Evolutionary conservation across 805 yeast species (phyloP).

Genomic region (Kuraishia borneana): DNA sequence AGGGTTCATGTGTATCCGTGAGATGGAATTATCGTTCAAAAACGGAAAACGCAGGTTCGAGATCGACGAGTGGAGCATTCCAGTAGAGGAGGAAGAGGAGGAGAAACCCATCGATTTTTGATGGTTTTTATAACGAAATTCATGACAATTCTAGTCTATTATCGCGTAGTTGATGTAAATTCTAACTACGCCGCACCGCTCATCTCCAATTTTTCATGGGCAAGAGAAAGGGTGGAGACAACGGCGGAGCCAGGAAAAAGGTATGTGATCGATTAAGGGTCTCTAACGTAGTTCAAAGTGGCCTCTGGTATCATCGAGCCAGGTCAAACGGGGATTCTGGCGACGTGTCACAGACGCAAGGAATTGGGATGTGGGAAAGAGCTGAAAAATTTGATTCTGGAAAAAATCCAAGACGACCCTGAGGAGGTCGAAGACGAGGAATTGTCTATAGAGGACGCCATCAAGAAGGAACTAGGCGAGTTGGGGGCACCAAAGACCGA

Average conservation of each 20-base stretch:
- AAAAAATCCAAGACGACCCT: slow-evolving; percentile 31
- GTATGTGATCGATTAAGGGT: neutral
- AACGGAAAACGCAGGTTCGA: slow-evolving; percentile 78
- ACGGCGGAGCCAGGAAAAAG: neutral
- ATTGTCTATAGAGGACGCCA: slow-evolving; percentile 64
- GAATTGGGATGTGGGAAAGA: slow-evolving; percentile 76
- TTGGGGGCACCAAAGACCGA: slow-evolving; percentile 33
- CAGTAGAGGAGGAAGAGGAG: slow-evolving; percentile 74
- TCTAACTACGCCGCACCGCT: too few relatives aligned
- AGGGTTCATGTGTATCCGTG: slow-evolving; percentile 69
- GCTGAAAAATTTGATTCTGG: slow-evolving; percentile 45
- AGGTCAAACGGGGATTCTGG: slow-evolving; percentile 77
- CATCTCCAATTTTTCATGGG: neutral
- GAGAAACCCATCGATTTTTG: slow-evolving; percentile 9
- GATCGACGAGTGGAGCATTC: slow-evolving; percentile 93
- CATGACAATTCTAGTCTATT: neutral
- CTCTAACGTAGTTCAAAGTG: slow-evolving; percentile 27
- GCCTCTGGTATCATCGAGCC: slow-evolving; percentile 60
- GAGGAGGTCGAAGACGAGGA: slow-evolving; percentile 25
- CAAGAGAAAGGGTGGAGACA: neutral
- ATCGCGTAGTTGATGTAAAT: neutral
- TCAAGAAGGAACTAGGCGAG: slow-evolving; percentile 58
- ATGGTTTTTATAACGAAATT: neutral
- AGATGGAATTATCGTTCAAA: slow-evolving; percentile 75
- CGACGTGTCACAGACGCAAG: slow-evolving; percentile 74